Evolutionary conservation across 495 filamentous ascomycete genomes (phyloP).

Genomic region (Podospora fimiseda): DNA sequence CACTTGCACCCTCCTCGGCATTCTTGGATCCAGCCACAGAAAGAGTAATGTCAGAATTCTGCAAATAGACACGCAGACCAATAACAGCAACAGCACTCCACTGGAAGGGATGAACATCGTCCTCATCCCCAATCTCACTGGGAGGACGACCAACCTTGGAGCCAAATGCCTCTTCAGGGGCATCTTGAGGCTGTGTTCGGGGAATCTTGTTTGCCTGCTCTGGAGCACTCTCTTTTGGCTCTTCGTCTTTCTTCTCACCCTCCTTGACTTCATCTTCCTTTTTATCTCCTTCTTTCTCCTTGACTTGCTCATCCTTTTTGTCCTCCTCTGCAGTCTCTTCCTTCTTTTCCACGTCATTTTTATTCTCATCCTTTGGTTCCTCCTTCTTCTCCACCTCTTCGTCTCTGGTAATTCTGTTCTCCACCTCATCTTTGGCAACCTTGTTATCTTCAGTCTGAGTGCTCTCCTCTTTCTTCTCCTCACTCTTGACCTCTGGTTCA

Average conservation of each 20-base stretch:
- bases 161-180: too few species aligned
- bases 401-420: slow-evolving; percentile 32
- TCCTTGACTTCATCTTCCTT: not conserved
- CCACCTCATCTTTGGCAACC: slow-evolving; percentile 41
- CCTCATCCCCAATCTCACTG: too few species aligned
- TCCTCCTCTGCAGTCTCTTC: too few species aligned
- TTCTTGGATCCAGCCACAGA: not conserved
- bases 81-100: slow-evolving; percentile 1
- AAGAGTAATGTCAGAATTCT: not conserved
- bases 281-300: not conserved
- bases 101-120: not conserved
- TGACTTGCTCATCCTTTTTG: not conserved
- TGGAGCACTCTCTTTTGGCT: too few species aligned
- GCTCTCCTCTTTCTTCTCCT: not conserved
- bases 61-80: slow-evolving; percentile 1
- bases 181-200: too few species aligned
- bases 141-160: too few species aligned
- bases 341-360: too few species aligned
- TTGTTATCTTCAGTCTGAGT: too few species aligned
- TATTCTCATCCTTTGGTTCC: slow-evolving; percentile 29
- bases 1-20: not conserved
- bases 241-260: not conserved
- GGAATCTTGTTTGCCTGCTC: too few species aligned
- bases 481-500: too few species aligned
- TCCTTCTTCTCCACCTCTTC: slow-evolving; percentile 36